Evolutionary conservation across 352 stramenopile genomes (phyloP), one percentile per base, ranked within the genome.

Genomic region (Phytophthora pini): DNA sequence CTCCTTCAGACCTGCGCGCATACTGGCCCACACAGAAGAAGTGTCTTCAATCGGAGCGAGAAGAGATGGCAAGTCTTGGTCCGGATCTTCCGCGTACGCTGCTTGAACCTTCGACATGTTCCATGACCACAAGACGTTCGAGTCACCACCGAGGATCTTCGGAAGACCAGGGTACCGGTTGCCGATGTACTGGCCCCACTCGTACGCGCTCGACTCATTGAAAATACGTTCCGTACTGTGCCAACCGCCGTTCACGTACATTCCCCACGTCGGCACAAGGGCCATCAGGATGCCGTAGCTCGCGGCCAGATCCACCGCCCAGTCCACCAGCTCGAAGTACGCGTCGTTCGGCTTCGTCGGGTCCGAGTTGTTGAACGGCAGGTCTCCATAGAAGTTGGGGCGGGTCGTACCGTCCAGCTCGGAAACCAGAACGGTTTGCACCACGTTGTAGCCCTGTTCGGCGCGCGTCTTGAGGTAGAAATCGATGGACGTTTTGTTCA

Each of bases 241-340:
- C 38, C 38, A 43, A 20, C 38, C 38, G 15, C 38, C 38, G 13
- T 43, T 43, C 38, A 43, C 38, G 12, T 43, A 64, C 20, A 50
- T n/a, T 59, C 10, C 56, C 55, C 56, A 70, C 4, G 56, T 55
- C 2, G 55, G 56, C 6, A 70, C 62, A 1, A 70, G 24, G 5
- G 44, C 59, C 0, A 70, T 53, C 12, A 70, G n/a, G 27, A 74
- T 70, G 27, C 65, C 65, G 38, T 70, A 70, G n/a, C 65, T 74
- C 1, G 65, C 65, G 12, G 59, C 65, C 5, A 62, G 49, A 10
- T 70, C 65, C 1, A 58, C 49, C 0, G 65, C 53, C 60, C 65
- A 74, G 44, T 74, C 65, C 3, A 64, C 45, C n/a, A 74, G 49
- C 24, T 74, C 44, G 22, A 74, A 74, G 43, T 56, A 74, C 6